phyloP scores from a whole-genome alignment of 2,329 filamentous ascomycete genomes.

The Colletotrichum noveboracense region DNA sequence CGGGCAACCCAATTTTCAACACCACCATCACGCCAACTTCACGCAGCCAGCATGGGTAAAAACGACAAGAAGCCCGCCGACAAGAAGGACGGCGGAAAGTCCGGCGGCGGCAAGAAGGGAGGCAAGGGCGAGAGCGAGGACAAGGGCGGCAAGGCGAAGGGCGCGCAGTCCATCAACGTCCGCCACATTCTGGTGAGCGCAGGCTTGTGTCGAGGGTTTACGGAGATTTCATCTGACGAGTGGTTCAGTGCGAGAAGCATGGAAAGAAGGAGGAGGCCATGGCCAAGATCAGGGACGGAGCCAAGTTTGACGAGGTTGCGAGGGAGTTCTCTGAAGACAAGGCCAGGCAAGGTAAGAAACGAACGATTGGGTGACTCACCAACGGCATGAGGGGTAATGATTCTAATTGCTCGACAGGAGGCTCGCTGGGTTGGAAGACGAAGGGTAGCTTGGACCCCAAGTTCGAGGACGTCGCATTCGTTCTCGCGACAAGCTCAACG shows the following conservation, averaged over 20 bases:
- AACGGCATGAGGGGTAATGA: not conserved
- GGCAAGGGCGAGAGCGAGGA: slow-evolving; percentile 33
- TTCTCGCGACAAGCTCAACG: slow-evolving; percentile 69
- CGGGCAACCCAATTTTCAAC: not conserved
- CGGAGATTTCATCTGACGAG: not conserved
- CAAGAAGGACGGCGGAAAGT: slow-evolving; percentile 35
- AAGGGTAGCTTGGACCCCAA: slow-evolving; percentile 70
- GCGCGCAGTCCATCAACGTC: slow-evolving; percentile 73
- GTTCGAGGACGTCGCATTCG: slow-evolving; percentile 77
- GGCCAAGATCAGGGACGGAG: slow-evolving; percentile 68
- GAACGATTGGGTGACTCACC: not conserved
- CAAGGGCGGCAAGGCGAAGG: slow-evolving; percentile 54
- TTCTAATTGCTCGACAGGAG: slow-evolving; percentile 52
- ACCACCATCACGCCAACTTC: not conserved
- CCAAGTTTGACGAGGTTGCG: slow-evolving; percentile 78
- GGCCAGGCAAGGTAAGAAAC: slow-evolving; percentile 62
- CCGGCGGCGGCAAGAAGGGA: slow-evolving; percentile 39
- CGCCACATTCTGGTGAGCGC: slow-evolving; percentile 70
- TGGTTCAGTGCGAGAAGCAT: slow-evolving; percentile 71
- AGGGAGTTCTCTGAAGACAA: slow-evolving; percentile 79
- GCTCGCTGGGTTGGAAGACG: slow-evolving; percentile 75
- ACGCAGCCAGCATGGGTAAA: slow-evolving; percentile 14
- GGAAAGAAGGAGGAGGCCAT: slow-evolving; percentile 79
- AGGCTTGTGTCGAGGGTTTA: not conserved
- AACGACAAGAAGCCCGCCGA: slow-evolving; percentile 28